Base-by-base conservation (phyloP, 2,329 filamentous ascomycete species). In the Colletotrichum paranaense region DNA sequence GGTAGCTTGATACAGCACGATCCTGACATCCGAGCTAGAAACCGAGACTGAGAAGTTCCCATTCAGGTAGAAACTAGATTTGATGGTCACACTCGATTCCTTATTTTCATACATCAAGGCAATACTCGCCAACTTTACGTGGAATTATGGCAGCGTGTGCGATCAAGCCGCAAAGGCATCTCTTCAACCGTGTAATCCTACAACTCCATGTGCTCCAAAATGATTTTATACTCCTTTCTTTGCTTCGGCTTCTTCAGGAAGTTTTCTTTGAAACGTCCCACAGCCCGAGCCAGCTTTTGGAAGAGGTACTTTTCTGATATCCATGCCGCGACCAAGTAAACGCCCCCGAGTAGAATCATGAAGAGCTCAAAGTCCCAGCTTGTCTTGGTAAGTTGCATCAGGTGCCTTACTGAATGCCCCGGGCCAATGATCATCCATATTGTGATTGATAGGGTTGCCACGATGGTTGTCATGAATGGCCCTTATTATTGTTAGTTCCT, bases 381-480 rank as follows among this genome's bases (percentile, higher is more conserved):
- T 86, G 98, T 92, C 63, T 86, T 87, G 0, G 95, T 98, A 73
- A 99, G 85, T 81, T 98, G 91, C 95, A 99, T 99, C 57, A 95
- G 82, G 24, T 89, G 84, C 70, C 84, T 87, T 14, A 98, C 82
- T 88, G 92, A 93, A 24, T 86, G 82, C 0, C 92, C 90, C 0
- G 96, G 94, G 30, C 89, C 88, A 75, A 95, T 88, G 32, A 98
- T 88, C 92, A 99, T 95, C 81, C 97, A 97, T 2, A 89, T 82
- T 0, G 92, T 92, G 49, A 97, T 85, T 0, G 89, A 81, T 5
- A 97, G 82, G 0, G 94, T 89, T 19, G 92, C 80, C 11, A 90
- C 81, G 73, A 98, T 93, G 0, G 95, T 97, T 7, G 90, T 85
- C 46, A 97, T 90, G 79, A 98, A 98, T 0, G 96, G 97, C 80